Base-by-base conservation (phyloP, 2,329 filamentous ascomycete species). In the Fusarium pseudocircinatum region DNA sequence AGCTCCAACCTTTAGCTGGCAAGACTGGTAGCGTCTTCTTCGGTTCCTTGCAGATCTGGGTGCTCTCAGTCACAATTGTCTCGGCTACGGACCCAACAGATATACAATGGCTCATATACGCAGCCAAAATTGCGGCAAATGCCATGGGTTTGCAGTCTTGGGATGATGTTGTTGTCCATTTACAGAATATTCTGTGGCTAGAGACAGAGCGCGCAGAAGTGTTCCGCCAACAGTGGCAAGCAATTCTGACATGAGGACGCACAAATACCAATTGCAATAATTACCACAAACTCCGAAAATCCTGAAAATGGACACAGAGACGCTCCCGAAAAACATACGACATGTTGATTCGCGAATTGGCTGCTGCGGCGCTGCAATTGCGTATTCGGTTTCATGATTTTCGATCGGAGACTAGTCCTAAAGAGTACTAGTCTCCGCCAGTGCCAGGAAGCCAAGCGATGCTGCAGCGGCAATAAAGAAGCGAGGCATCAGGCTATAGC, bases 31-130 rank as follows among this genome's bases (percentile, higher is more conserved):
- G 56, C 4, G 49, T 59, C 7, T 28, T 69, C 0, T 59, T 77
- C 26, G 72, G 64, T 32, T 78, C 81, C 2, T 60, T 86, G 6
- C 75, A 78, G 39, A 60, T 85, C 6, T 88, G 86, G 86, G 53
- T 85, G n/a, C 49, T 83, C 6, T 78, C 82, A 0, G 73, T 86
- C 37, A 85, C 84, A 2, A 78, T 87, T 74, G 79, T 80, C 6
- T 81, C 83, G 5, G 78, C 82, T 2, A 66, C 64, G 7, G 77
- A 78, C 2, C 78, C 79, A 22, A 24, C 61, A 5, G 66, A 82
- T 12, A 60, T 78, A 22, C 60, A 70, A 13, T 82, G 79, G 79
- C 81, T 84, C 11, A 52, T 37, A 4, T 70, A 76, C 4, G 68
- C 72, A 53, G 79, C 82, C 9, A 52, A 47, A 13, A 46, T 56